Percentiles rank a stretch among this genome's conserved stretches.
Conservation (phyloP, 23 red algal species). For the Porphyridium purpureum region DNA sequence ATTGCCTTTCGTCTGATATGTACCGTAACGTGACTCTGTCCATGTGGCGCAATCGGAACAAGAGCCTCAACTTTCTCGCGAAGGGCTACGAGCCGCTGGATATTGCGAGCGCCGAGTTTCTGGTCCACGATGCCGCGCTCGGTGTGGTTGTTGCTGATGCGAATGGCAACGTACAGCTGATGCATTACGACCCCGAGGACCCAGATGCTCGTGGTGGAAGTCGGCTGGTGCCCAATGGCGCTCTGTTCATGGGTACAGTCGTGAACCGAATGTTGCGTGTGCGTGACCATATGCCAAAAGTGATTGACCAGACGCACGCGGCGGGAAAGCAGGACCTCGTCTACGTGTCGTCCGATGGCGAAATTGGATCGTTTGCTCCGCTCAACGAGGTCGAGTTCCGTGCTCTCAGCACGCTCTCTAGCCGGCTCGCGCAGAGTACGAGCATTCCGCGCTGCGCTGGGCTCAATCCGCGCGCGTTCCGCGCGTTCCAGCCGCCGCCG, state of each 20-base stretch:
- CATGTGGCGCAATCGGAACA: constrained; percentile 82
- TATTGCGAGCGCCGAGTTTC: constrained; percentile 59
- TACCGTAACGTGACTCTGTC: constrained; percentile 61
- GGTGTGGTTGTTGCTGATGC: constrained; percentile 47
- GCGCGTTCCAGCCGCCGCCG: background rate
- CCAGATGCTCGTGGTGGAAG: constrained; percentile 74
- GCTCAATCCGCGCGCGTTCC: background rate
- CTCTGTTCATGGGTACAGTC: constrained; percentile 51
- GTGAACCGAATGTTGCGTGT: constrained; percentile 55
- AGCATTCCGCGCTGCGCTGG: background rate
- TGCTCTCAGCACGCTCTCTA: background rate
- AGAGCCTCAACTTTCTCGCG: constrained; percentile 88
- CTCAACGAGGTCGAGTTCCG: background rate
- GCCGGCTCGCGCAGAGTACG: background rate
- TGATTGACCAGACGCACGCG: too few relatives aligned
- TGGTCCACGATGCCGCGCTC: constrained; percentile 40
- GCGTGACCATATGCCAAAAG: constrained; percentile 9
- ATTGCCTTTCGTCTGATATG: constrained; percentile 77
- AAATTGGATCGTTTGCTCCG: background rate
- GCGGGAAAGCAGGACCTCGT: background rate
- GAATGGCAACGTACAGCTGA: constrained; percentile 55
- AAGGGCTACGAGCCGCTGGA: constrained; percentile 52
- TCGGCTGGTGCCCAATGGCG: constrained; percentile 53
- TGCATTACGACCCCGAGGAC: constrained; percentile 57
- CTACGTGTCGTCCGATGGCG: background rate